These are phyloP conservation scores for Paxillus ammoniavirescens DNA, from an alignment of 768 basidiomycete species.

Conservation along the genomic window DNA sequence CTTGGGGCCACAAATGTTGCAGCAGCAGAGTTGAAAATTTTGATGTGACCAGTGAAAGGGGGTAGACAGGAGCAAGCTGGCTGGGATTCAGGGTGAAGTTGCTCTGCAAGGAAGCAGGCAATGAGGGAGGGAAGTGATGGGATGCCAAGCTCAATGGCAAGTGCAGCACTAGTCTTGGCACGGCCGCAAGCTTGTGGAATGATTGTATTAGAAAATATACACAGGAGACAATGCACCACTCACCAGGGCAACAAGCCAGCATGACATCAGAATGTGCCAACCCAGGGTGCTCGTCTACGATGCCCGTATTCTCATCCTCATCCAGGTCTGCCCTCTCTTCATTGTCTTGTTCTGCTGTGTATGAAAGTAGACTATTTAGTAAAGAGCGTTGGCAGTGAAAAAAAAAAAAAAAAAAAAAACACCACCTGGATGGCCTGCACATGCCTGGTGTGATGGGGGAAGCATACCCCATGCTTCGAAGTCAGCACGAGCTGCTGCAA, in stretches of 20 bases:
- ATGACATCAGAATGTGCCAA: neutral
- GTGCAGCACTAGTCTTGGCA: neutral
- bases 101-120: neutral
- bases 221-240: neutral
- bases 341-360: constrained; percentile 31
- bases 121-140: neutral
- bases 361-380: too few species aligned
- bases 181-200: neutral
- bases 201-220: neutral
- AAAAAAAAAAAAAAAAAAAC: too few species aligned
- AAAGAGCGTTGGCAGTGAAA: too few species aligned
- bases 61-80: neutral
- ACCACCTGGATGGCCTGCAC: too few species aligned
- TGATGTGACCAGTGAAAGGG: neutral
- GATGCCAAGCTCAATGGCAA: neutral
- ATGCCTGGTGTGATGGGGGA: too few species aligned
- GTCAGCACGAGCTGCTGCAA: too few species aligned
- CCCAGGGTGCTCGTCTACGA: constrained; percentile 25
- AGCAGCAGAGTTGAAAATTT: neutral
- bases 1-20: neutral
- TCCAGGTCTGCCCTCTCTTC: constrained; percentile 14
- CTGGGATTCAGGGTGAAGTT: neutral
- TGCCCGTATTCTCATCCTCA: too few species aligned
- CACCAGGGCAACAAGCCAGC: neutral
- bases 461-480: too few species aligned